Evolutionary conservation across 2,329 filamentous ascomycete genomes (phyloP), one percentile per base, ranked within the genome.

Genomic region (Neobulgaria alba): DNA sequence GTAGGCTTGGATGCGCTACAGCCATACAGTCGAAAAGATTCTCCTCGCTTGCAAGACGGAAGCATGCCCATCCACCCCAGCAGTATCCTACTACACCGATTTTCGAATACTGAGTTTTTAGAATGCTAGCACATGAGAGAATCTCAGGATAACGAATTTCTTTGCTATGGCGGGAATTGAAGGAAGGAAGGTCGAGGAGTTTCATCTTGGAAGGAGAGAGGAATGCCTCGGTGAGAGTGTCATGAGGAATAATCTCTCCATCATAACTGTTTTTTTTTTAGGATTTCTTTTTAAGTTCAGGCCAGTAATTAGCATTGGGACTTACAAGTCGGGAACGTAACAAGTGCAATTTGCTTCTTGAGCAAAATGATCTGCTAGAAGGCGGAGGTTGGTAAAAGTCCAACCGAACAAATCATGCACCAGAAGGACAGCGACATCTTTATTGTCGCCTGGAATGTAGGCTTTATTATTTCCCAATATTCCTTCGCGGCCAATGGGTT

Each of bases 301-400:
- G n/a, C n/a, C n/a, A n/a, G n/a, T n/a, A n/a, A n/a, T n/a, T n/a
- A n/a, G n/a, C n/a, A 26, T 26, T 26, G 23, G 23, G 23, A 26
- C 44, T 19, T 49, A 51, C 41, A 57, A 57, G 2, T 57, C 50
- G 3, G 50, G 50, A 2, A 71, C 45, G 48, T 68, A 72, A 20
- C 69, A 67, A 2, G 67, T 71, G 0, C 61, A 67, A 26, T 63
- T 54, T n/a, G 56, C 57, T 46, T 71, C 65, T 12, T 53, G 51
- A 3, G 68, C 67, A 43, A 64, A 71, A 50, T 67, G 60, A 40
- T 72, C 68, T 1, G 67, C 67, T 1, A 72, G 56, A 1, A 72
- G 54, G 1, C 67, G 61, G 26, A 57, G 46, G 45, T 72, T 72
- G 18, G 55, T 51, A 36, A 68, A 67, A 2, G 49, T 65, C 66